These are phyloP conservation scores for Quercus phellos DNA, from an alignment of 331 rosid genomes.

Conservation along the genomic window DNA sequence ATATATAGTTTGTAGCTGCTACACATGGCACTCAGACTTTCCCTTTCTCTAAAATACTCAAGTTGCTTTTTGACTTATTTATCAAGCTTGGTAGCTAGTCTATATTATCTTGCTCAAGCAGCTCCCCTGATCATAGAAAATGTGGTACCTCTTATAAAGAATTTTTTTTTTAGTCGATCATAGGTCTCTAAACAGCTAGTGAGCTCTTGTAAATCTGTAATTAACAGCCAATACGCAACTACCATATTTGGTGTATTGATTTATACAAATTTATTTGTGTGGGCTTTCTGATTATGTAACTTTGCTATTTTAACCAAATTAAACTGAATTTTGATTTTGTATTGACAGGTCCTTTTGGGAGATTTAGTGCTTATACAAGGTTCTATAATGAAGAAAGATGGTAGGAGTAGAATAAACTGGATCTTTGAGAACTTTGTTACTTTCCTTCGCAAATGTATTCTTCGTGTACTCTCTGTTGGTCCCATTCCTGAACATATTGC, in stretches of 20 bases:
- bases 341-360: neutral
- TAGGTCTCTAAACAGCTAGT: neutral
- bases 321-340: neutral
- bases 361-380: neutral
- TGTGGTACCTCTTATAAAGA: neutral
- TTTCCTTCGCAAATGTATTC: slow-evolving; percentile 29
- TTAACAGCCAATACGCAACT: neutral
- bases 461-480: slow-evolving; percentile 34
- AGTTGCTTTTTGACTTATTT: neutral
- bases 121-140: neutral
- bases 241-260: neutral
- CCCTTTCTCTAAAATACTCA: neutral
- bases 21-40: neutral
- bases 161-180: neutral
- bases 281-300: neutral
- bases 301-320: neutral
- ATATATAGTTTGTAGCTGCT: neutral
- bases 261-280: neutral
- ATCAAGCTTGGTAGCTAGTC: neutral
- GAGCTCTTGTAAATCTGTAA: neutral
- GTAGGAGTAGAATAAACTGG: slow-evolving; percentile 4
- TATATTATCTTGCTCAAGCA: neutral
- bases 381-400: slow-evolving; percentile 9
- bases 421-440: slow-evolving; percentile 14
- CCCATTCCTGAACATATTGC: slow-evolving; percentile 51